Base-by-base conservation (phyloP, 2,329 filamentous ascomycete species). In the Cladosporium colombiae region DNA sequence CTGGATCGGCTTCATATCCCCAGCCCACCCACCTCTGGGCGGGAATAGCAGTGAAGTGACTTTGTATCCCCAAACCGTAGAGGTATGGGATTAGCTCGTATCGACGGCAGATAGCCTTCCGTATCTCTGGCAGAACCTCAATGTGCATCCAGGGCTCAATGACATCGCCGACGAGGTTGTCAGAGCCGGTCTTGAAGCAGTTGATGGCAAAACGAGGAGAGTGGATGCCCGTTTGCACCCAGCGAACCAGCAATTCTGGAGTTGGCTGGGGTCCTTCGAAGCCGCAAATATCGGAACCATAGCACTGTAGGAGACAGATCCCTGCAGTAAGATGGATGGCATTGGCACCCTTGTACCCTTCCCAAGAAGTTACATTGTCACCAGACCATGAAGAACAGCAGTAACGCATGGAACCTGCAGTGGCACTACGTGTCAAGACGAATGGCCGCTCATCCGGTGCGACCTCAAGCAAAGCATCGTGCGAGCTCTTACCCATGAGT, bases 121-220 rank as follows among this genome's bases (percentile, higher is more conserved):
- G 84, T 16, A 92, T 80, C 1, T 89, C 76, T 0, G 84, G 85
- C 0, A 88, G 87, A 31, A 88, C 87, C 40, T 88, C 84, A 0
- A 88, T 87, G 72, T 91, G 90, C 88, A 91, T 91, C 88, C 89
- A 92, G 0, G 89, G 89, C 78, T 91, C 89, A 66, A 92, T 92
- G 0, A 92, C 89, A 40, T 90, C 89, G 8, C 89, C 89, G 27
- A 90, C 82, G 0, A 81, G 81, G 71, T 88, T 91, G 75, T 91
- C 87, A 0, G 85, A 83, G 0, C 84, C 85, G 0, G 90, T 92
- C 78, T 92, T 92, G 84, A 89, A 91, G 76, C 89, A 92, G 76
- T 92, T 92, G 79, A 91, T 91, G 13, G 89, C 88, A 71, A 92
- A 91, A 0, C 89, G 86, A 0, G 87, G 84, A 1, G 88, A 89